Evolutionary conservation across 495 filamentous ascomycete species (phyloP), one percentile per base, ranked within the genome.

Genomic region (Penicillium dipodomyicola): DNA sequence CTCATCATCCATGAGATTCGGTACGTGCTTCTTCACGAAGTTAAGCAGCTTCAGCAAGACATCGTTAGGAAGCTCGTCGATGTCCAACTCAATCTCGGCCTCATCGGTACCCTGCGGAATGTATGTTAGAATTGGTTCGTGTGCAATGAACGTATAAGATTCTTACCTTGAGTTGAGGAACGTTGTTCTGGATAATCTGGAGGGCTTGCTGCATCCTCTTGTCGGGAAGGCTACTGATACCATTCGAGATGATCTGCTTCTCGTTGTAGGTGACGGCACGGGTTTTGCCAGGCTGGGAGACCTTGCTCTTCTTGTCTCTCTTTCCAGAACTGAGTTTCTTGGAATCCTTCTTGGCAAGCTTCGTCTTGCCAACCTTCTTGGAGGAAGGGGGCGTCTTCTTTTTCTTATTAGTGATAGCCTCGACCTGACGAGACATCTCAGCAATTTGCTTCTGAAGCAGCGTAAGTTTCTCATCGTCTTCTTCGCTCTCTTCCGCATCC

Each of bases 81-180:
- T 96, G 63, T 96, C 92, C 32, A 96, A 78, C 72, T 96, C 92
- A 61, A 96, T 84, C 62, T 95, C 90, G 23, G 90, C 90, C 54
- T 90, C 88, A 65, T 92, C 84, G 39, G 84, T 84, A 67, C 87
- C 82, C 78, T 85, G 44, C 14, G 54, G 25, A 32, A 47, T 23
- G 9, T 22, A 42, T 6, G 22, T 77, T 65, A 70, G 62, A 52
- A 32, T 14, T 49, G 22, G 20, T 17, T 30, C 35, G 25, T 22
- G 1, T 14, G 25, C 43, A 52, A 19, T 48, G 11, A 29, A 35
- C 17, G 57, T 54, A 53, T 27, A 37, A 43, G 25, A 37, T 52
- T 60, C 70, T 70, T 75, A 84, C 82, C 74, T 87, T 84, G 57
- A 92, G 83, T 73, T 86, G 79, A 27, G 88, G 87, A 61, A 92